These are phyloP conservation scores for Alternaria atra DNA, from an alignment of 2,329 filamentous ascomycete genomes.

Conservation along the genomic window DNA sequence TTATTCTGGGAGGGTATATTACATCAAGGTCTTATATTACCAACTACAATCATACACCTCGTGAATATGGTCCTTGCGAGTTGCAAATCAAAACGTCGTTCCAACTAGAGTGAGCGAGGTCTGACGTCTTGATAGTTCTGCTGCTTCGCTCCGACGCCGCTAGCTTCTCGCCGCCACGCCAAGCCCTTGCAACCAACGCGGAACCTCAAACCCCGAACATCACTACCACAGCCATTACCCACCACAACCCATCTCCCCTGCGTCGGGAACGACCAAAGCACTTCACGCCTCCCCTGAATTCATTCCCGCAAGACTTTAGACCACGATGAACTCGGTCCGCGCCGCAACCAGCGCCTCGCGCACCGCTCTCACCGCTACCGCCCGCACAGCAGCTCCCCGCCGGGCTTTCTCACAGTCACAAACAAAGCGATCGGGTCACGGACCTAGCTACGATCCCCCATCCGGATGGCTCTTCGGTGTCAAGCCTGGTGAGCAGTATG, in stretches of 20 bases:
- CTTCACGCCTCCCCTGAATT: background rate
- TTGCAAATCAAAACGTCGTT: background rate
- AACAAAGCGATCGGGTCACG: slow-evolving; percentile 58
- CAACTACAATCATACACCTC: background rate
- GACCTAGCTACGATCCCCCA: slow-evolving; percentile 86
- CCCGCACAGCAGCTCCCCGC: slow-evolving; percentile 16
- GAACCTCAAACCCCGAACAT: slow-evolving; percentile 8
- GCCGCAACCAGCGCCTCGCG: slow-evolving; percentile 34
- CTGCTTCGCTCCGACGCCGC: slow-evolving; percentile 9
- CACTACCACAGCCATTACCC: slow-evolving; percentile 6
- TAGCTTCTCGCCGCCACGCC: slow-evolving; percentile 25
- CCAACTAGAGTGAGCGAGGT: background rate
- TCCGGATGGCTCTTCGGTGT: slow-evolving; percentile 92
- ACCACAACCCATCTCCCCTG: slow-evolving; percentile 4
- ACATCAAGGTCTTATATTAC: background rate
- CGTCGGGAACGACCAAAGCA: slow-evolving; percentile 9
- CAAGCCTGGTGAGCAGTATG: slow-evolving; percentile 92
- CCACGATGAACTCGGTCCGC: slow-evolving; percentile 40
- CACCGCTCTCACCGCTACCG: slow-evolving; percentile 29
- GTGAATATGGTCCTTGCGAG: background rate
- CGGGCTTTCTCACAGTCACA: slow-evolving; percentile 38
- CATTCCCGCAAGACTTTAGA: background rate
- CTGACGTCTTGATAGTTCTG: slow-evolving; percentile 15
- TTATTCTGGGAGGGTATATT: background rate
- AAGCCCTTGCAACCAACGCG: slow-evolving; percentile 13